phyloP scores from a whole-genome alignment of 345 rosid species.

The Dimocarpus longan region DNA sequence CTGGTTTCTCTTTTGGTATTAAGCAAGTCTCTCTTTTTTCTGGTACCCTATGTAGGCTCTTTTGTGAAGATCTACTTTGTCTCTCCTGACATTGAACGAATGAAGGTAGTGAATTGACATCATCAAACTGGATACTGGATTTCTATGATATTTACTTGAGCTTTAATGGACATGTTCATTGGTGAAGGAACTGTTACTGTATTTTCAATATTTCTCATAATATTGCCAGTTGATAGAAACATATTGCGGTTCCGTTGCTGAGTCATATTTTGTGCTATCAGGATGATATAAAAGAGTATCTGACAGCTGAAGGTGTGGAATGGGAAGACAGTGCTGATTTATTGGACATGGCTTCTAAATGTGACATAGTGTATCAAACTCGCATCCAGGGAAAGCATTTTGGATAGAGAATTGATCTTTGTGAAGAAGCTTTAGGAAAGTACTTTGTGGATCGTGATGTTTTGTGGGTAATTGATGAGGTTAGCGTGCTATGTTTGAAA shows the following conservation, averaged over 20 bases:
- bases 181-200: not conserved
- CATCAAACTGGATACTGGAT: not conserved
- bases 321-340: slow-evolving; percentile 91
- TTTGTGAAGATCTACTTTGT: slow-evolving; percentile 85
- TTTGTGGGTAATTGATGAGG: slow-evolving; percentile 80
- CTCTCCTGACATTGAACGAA: slow-evolving; percentile 87
- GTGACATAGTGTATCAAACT: slow-evolving; percentile 92
- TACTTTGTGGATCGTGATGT: slow-evolving; percentile 69
- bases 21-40: not conserved
- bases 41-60: slow-evolving; percentile 60
- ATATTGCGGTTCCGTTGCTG: not conserved
- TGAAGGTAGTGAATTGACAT: slow-evolving; percentile 62
- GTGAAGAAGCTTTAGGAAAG: slow-evolving; percentile 91
- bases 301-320: slow-evolving; percentile 65
- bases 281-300: slow-evolving; percentile 93
- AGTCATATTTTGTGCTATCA: slow-evolving; percentile 20
- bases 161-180: no score
- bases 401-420: slow-evolving; percentile 83
- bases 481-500: slow-evolving; percentile 18
- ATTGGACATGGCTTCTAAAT: slow-evolving; percentile 81
- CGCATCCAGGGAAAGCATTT: slow-evolving; percentile 90
- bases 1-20: no score
- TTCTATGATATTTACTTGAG: not conserved
- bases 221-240: no score
- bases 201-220: not conserved